Base-by-base conservation (phyloP, 225 moss, liverwort and hornwort species). In the Bryoerythrophyllum caledonicum region DNA sequence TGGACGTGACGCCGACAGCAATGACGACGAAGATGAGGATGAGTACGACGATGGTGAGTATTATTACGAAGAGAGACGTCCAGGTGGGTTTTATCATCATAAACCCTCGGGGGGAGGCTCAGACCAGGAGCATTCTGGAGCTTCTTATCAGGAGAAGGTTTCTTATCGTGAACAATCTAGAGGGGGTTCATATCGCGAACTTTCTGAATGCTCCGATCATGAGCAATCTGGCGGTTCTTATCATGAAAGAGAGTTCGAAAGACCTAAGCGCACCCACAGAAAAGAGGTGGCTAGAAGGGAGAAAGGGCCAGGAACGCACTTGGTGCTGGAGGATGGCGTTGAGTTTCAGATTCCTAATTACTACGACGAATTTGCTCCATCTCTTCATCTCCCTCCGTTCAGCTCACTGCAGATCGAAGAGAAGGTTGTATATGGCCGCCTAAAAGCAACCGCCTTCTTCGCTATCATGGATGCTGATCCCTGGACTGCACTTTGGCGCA, bases 381-480 rank as follows among this genome's bases (percentile, higher is more conserved):
- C 82, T 17, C 84, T 91, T 26, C 75, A 70, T 66, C 78, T 97
- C 56, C 94, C 94, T 65, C 80, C 90, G 57, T 93, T 87, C 82
- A 80, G 83, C 69, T 86, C 83, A 24, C 67, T 89, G 56, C 90
- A 91, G 72, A 87, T 88, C 51, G 87, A 90, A 57, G 94, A 94
- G 78, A 91, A 81, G 55, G 83, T 90, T 24, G 81, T 86, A 16
- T 85, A 83, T 61, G 93, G 90, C 60, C 86, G 84, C 63, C 87
- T 90, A 9, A 93, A 90, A 72, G 90, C 91, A 44, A 90, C 88
- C 32, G 91, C 91, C 14, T 87, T 93, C 37, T 82, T 91, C 48
- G 89, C 97, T 53, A 83, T 88, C 60, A 86, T 99, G 84, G 94
- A 89, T 82, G 70, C 93, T 25, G 94, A 94, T 59, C 91, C 94